A percentile compares a stretch with the other conserved stretches of the same genome.
phyloP scores from a whole-genome alignment of 306 rosid genomes.

The Trichosanthes truncata region DNA sequence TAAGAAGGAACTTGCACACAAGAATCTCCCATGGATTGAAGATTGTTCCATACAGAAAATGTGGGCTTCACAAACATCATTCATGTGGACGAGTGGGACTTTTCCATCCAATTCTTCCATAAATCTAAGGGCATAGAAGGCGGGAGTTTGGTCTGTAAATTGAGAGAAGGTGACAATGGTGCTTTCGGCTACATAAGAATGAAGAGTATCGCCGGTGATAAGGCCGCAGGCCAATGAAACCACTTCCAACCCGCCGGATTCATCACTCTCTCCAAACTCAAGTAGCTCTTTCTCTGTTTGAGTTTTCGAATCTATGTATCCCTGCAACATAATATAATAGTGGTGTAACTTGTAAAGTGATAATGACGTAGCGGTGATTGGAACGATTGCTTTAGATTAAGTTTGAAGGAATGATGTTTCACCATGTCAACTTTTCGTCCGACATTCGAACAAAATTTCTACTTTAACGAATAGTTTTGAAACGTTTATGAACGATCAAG shows the following conservation, averaged over 20 bases:
- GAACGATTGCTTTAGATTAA: no score
- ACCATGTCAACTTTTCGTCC: no score
- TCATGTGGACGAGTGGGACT: conserved; percentile 20
- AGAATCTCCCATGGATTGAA: conserved; percentile 19
- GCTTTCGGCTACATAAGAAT: not conserved
- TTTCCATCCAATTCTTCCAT: conserved; percentile 23
- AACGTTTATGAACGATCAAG: no score
- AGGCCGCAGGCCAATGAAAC: conserved; percentile 26
- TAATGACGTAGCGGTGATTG: no score
- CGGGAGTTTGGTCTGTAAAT: not conserved
- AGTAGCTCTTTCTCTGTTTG: conserved; percentile 22
- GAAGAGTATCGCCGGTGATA: conserved; percentile 15
- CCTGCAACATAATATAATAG: not conserved
- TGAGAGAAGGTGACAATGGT: conserved; percentile 6
- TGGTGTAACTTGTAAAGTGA: no score
- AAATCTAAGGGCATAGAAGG: conserved; percentile 9
- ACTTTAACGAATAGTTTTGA: no score
- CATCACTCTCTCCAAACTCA: conserved; percentile 3
- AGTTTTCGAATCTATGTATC: conserved; percentile 20
- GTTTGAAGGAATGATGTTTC: no score
- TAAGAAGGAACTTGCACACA: conserved; percentile 32
- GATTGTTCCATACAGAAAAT: conserved; percentile 28
- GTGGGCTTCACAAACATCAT: conserved; percentile 30
- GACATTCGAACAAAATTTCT: no score
- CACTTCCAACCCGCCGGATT: conserved; percentile 16